Evolutionary conservation across 176 grass and related monocot genomes (phyloP), one percentile per base, ranked within the genome.

Genomic region (Zea luxurians): DNA sequence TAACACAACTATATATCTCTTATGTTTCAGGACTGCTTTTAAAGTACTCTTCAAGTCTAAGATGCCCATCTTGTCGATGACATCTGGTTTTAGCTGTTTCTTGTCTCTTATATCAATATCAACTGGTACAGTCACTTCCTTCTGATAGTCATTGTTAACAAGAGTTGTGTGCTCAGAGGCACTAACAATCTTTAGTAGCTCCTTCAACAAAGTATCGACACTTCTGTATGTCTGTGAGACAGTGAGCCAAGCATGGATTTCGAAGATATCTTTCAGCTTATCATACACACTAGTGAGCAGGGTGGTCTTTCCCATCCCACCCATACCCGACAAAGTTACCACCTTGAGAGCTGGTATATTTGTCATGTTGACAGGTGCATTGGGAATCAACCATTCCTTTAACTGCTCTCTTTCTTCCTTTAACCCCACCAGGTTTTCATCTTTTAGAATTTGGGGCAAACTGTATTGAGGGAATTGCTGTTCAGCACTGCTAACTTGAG

Each of bases 281-380:
- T 57, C 74, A 36, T 70, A 84, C n/a, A 78, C 61, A 66, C 36
- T 75, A 35, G 41, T 4, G 17, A 49, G 49, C 20, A 84, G 54
- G 5, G 62, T 84, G 8, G 82, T 84, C 74, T 78, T 84, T 18
- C 73, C 82, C 20, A 78, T 66, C 13, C 73, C 82, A 20, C 82
- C 82, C 82, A 84, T 84, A 66, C 73, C 82, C 27, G 27, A 12
- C 47, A 84, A 2, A 84, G 12, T 2, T 43, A 84, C 52, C 38
- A 84, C 71, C 2, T 49, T 45, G 6, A 53, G 66, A 43, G 6
- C 37, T 78, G 37, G 8, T 11, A 21, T 35, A 20, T 38, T 2
- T 1, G 18, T 6, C 48, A 27, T 27, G 27, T 27, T 27, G 27
- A 27, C 27, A 27, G 27, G 27, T 27, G 27, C 27, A 27, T 27